A percentile compares a stretch with the other conserved stretches of the same genome.
Conservation (phyloP, 2,329 filamentous ascomycete genomes). For the Cercospora citrullina region DNA sequence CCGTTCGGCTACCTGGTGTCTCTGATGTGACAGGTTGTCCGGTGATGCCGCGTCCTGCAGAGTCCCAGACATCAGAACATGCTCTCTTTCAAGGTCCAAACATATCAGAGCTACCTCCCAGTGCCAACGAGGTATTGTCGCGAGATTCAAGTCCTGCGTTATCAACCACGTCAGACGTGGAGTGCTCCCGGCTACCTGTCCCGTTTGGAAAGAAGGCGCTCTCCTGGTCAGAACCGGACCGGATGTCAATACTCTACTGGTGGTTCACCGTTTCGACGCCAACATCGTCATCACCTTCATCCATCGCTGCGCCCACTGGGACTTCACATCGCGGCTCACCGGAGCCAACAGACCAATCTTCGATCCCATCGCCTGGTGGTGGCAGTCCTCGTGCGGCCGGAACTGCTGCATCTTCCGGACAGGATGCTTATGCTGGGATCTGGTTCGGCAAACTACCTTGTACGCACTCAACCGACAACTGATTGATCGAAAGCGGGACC, state of each 20-base stretch:
- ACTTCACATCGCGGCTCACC: not conserved
- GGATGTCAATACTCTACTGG: not conserved
- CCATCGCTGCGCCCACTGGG: not conserved
- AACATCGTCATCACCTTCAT: not conserved
- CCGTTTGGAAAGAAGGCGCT: not conserved
- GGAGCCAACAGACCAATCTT: not conserved
- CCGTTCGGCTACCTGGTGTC: not conserved
- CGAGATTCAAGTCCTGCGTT: not conserved
- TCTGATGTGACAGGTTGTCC: not conserved
- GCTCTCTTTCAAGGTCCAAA: not conserved
- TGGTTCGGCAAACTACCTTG: not conserved
- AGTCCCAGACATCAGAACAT: not conserved
- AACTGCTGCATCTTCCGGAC: not conserved
- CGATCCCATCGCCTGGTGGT: not conserved
- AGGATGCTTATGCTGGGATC: not conserved
- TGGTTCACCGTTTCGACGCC: not conserved
- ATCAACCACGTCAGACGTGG: not conserved
- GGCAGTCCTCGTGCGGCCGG: not conserved
- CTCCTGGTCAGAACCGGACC: not conserved
- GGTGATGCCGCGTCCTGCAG: not conserved
- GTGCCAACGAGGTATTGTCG: not conserved
- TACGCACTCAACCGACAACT: not conserved
- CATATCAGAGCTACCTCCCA: not conserved
- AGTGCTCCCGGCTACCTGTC: not conserved
- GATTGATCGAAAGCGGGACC: too few relatives aligned